These are phyloP conservation scores for Cicer arietinum DNA, from an alignment of 306 rosid species.

Conservation along the genomic window DNA sequence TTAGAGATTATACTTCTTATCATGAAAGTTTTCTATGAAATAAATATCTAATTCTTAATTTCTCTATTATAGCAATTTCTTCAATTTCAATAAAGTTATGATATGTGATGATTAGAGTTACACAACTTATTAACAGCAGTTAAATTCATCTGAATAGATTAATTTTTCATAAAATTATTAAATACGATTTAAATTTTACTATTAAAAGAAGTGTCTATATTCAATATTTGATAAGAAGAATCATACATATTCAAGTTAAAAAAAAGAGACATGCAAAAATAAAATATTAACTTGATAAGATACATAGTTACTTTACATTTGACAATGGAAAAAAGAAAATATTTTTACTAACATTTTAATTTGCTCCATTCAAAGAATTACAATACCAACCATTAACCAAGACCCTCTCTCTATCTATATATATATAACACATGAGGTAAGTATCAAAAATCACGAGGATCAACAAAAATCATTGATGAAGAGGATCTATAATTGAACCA, in stretches of 20 bases:
- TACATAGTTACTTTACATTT: conserved; percentile 36
- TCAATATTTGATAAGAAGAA: no score
- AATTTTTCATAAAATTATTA: no score
- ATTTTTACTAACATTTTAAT: conserved; percentile 14
- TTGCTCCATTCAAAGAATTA: not conserved
- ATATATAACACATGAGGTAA: not conserved
- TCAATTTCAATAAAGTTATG: not conserved
- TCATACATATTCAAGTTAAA: not conserved
- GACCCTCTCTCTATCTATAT: not conserved
- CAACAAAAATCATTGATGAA: conserved; percentile 71
- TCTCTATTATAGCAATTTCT: not conserved
- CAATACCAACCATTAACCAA: not conserved
- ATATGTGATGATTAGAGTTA: not conserved
- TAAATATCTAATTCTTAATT: not conserved
- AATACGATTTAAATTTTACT: no score
- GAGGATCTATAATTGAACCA: conserved; percentile 56
- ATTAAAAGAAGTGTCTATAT: no score
- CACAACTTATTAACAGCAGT: not conserved
- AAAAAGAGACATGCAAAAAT: not conserved
- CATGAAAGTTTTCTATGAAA: no score
- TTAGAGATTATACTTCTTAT: not conserved
- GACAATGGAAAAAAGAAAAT: conserved; percentile 18
- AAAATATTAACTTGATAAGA: not conserved
- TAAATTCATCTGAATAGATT: no score
- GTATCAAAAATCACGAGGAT: conserved; percentile 81